phyloP scores from a whole-genome alignment of 306 rosid genomes.

The Ormosia emarginata region DNA sequence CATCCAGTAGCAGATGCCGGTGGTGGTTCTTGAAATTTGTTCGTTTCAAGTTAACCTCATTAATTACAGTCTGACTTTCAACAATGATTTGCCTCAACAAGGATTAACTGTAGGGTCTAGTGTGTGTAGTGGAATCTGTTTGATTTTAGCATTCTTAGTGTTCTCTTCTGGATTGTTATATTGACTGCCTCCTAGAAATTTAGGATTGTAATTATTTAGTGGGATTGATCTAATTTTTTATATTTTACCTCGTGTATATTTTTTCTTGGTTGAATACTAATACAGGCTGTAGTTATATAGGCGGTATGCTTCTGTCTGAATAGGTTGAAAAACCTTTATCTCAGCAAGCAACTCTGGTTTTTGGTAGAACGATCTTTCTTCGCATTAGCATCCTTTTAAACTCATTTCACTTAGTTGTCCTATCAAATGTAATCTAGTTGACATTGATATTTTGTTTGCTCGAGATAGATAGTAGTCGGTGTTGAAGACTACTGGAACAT shows the following conservation, averaged over 20 bases:
- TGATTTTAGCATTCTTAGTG: constrained; percentile 11
- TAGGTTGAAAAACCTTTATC: not conserved
- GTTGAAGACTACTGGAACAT: not conserved
- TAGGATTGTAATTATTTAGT: constrained; percentile 38
- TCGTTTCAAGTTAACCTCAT: not conserved
- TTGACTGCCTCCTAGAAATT: not conserved
- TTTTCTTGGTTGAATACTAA: not conserved
- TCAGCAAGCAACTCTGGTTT: not conserved
- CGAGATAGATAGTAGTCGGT: not conserved
- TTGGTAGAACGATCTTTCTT: not conserved
- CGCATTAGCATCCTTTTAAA: constrained; percentile 26
- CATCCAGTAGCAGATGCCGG: constrained; percentile 23
- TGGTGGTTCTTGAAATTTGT: constrained; percentile 37
- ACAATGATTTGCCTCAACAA: not conserved
- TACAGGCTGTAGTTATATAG: constrained; percentile 1
- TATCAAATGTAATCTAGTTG: not conserved
- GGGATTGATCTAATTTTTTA: constrained; percentile 14
- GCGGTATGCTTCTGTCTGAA: not conserved
- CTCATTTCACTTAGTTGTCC: not conserved
- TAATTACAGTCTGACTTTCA: constrained; percentile 17
- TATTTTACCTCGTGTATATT: constrained; percentile 16
- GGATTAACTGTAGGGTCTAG: constrained; percentile 21
- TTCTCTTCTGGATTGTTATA: constrained; percentile 19
- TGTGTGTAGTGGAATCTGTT: constrained; percentile 24
- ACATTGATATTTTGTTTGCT: not conserved